Evolutionary conservation across 169 alveolate species (phyloP), one percentile per base, ranked within the genome.

Genomic region (Blepharisma undulans): DNA sequence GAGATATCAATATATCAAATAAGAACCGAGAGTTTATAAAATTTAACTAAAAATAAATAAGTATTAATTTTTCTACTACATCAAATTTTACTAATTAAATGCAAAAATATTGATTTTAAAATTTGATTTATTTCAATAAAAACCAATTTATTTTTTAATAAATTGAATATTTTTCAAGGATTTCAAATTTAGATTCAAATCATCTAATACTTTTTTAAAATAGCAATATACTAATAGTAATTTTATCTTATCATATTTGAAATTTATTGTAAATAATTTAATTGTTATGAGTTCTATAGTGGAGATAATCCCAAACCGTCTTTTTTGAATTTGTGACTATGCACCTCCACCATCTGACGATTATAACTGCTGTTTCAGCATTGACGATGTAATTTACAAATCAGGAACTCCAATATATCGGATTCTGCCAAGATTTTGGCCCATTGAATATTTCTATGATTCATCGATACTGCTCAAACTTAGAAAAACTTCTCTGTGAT

Each of bases 391-490:
- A 76, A 88, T 21, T 36, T 29, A 22, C 59, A 72, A 91, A 72
- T 48, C 59, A 72, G 93, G 98, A 96, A 48, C 93, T 98, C 60
- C 94, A 94, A 27, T 98, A 98, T 91, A 98, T 97, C 87, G 98
- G 99, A 16, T 98, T 98, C 90, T 95, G 95, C 91, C 96, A 95
- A 30, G 99, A 98, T 89, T 98, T 98, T 86, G 99, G 99, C 2
- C 99, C 99, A 10, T 94, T 98, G 33, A 97, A 96, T 89, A 93
- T 98, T 60, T 97, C 98, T n/a, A 94, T 93, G 91, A 96, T 97
- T 1, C 97, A 96, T 82, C 95, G 95, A 92, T 98, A 93, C 93
- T 92, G 95, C 48, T 89, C 95, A 48, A 97, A 96, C 82, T 94
- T 98, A 25, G 96, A 95, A 77, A 92, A 93, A 30, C 84, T 97